Evolutionary conservation across 2,329 filamentous ascomycete species (phyloP), one percentile per base, ranked within the genome.

Genomic region (Furcasterigmium sp.): DNA sequence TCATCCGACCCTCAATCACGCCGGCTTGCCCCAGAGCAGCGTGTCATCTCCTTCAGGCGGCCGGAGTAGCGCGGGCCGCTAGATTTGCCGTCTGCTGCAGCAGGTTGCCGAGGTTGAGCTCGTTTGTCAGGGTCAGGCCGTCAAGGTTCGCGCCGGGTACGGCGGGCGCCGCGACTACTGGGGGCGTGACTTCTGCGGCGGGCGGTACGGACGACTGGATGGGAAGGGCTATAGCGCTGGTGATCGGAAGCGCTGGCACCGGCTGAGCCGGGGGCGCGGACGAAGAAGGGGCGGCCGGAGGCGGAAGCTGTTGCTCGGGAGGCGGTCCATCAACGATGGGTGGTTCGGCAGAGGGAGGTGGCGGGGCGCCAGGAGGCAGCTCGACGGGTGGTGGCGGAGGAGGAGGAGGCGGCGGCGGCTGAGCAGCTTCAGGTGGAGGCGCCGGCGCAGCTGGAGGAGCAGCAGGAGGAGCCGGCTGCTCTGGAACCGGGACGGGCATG

Each of bases 101-200:
- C 39, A 74, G 53, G 43, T 66, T 72, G 23, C 72, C 72, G 10
- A 76, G 56, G 39, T 68, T 60, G 34, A 75, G 54, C 37, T 61
- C 54, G 44, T 65, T 74, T 51, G 59, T 67, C 38, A 75, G 56
- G 7, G 56, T 61, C 45, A 73, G 44, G 8, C 64, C 66, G 25
- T 60, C 65, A 8, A 72, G 46, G 46, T 72, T 58, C 44, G 72
- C 62, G 1, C 54, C 52, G 13, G 50, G 46, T 8, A 36, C 44
- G n/a, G 28, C 48, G 8, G 54, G 46, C 3, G 53, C 56, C 3
- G 53, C 51, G 8, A 53, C 48, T 2, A 48, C 43, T 3, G 51
- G 42, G 3, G 39, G 40, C 18, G 46, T 44, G 30, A 42, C 26
- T 10, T 36, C 28, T 11, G 47, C 37, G 5, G 48, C 47, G 10